Evolutionary conservation across 1,284 basidiomycete species (phyloP), one percentile per base, ranked within the genome.

Genomic region (Pyrrhoderma noxium): DNA sequence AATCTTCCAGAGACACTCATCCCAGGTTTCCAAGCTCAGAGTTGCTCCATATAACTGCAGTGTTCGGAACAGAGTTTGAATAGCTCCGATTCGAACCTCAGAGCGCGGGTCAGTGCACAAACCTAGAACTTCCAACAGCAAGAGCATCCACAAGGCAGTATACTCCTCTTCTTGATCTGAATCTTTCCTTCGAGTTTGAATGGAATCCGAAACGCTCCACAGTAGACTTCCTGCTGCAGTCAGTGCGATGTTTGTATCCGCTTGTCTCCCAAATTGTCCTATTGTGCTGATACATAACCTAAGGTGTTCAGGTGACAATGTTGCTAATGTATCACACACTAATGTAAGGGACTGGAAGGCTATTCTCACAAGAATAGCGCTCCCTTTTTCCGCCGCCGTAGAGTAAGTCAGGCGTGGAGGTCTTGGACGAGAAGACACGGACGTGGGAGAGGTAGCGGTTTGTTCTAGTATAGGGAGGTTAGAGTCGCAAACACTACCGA

Each of bases 331-430:
- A 64, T 99, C 93, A 64, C 93, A 98, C 35, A 98, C 91, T 3
- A 99, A 72, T 11, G 92, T 97, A 56, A 99, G 70, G 0, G 91
- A 94, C 52, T 94, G 89, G 67, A 97, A 98, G 0, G 92, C 93
- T 42, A 93, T 89, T 67, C 93, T 88, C 55, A 93, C 80, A 7
- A 91, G 73, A 0, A 75, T 70, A 0, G 73, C 75, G 54, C 81
- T 80, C 45, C 75, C 78, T 61, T 79, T 86, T 61, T 87, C 85
- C 49, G 67, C 76, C 1, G 73, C 19, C 5, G 34, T 9, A 13
- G 46, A 69, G 56, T 70, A 75, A n/a, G 77, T 79, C 2, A 85
- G 63, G 0, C 73, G 70, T 8, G 73, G 62, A 0, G 80, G 73
- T 55, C 72, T 78, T 9, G 64, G 60, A 35, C 70, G 70, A 2